Evolutionary conservation across 768 basidiomycete genomes (phyloP).

Genomic region (Boletales sp.): DNA sequence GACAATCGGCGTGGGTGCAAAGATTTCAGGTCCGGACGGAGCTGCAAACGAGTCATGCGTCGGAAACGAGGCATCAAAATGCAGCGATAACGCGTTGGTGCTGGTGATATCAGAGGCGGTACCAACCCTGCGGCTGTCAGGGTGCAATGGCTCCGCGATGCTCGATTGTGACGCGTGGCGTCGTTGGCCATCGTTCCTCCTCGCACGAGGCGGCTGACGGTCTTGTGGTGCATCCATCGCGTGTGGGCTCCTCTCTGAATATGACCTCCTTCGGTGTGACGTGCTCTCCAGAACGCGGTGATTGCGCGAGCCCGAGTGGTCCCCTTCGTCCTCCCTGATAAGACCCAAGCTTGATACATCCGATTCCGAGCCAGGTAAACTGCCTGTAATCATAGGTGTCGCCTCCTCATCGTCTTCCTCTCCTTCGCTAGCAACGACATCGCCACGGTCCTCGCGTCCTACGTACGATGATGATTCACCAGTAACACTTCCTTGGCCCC

Average conservation of each 20-base stretch:
- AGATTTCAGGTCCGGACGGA: slow-evolving; percentile 29
- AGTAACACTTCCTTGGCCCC: slow-evolving; percentile 22
- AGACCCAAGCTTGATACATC: slow-evolving; percentile 26
- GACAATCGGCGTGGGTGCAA: slow-evolving; percentile 33
- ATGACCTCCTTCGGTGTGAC: slow-evolving; percentile 16
- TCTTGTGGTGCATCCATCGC: slow-evolving; percentile 10
- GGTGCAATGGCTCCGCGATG: slow-evolving; percentile 18
- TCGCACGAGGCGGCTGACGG: slow-evolving; percentile 18
- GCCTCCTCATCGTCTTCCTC: slow-evolving; percentile 16
- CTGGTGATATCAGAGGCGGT: slow-evolving; percentile 22
- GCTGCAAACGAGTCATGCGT: slow-evolving; percentile 21
- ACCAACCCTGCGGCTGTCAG: slow-evolving; percentile 14
- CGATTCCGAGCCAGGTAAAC: slow-evolving; percentile 16
- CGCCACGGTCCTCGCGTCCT: slow-evolving; percentile 13
- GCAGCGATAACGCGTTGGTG: slow-evolving; percentile 32
- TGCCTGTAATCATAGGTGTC: slow-evolving; percentile 19
- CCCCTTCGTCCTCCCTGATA: slow-evolving; percentile 31
- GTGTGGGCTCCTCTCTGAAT: slow-evolving; percentile 15
- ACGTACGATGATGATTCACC: slow-evolving; percentile 10
- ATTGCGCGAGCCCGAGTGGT: slow-evolving; percentile 11
- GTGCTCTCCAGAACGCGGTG: slow-evolving; percentile 5
- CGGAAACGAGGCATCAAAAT: slow-evolving; percentile 34
- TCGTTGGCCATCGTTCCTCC: slow-evolving; percentile 22
- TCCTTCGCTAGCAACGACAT: slow-evolving; percentile 13
- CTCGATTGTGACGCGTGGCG: slow-evolving; percentile 22